Percentiles rank a stretch among this genome's conserved stretches.
These are phyloP conservation scores for Aspergillus udagawae DNA, from an alignment of 2,329 filamentous ascomycete species.

Conservation along the genomic window DNA sequence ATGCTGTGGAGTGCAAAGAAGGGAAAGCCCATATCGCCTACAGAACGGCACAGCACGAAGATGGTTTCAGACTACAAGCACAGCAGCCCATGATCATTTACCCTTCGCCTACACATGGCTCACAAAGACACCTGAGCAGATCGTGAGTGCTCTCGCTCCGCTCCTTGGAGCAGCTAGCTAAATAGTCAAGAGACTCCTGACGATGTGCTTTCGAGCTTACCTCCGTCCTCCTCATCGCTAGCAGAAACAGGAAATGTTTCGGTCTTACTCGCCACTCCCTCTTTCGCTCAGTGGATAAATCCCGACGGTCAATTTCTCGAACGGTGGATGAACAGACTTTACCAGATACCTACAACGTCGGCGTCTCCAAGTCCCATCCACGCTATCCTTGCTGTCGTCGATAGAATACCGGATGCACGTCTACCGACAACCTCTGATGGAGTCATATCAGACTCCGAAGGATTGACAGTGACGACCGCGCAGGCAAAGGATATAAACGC, in stretches of 20 bases:
- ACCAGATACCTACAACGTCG: conserved; percentile 9
- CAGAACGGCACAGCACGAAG: conserved; percentile 5
- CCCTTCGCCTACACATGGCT: conserved; percentile 32
- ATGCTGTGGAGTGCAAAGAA: conserved; percentile 5
- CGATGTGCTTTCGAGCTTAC: conserved; percentile 27
- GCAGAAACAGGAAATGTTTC: conserved; percentile 20
- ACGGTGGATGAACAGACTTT: conserved; percentile 26
- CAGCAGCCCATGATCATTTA: not conserved
- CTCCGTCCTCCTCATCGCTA: conserved; percentile 13
- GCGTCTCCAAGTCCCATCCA: conserved; percentile 15
- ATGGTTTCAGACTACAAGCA: conserved; percentile 15
- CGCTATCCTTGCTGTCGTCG: conserved; percentile 34
- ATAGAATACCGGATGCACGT: conserved; percentile 28
- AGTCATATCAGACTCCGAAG: conserved; percentile 26
- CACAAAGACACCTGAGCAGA: conserved; percentile 25
- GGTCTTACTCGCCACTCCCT: conserved; percentile 35
- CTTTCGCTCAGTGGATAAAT: conserved; percentile 36
- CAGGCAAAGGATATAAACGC: conserved; percentile 23
- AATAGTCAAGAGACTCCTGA: conserved; percentile 22
- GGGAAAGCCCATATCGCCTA: not conserved
- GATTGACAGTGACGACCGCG: conserved; percentile 32
- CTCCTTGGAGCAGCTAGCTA: conserved; percentile 1
- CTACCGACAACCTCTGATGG: not conserved
- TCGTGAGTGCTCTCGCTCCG: conserved; percentile 19
- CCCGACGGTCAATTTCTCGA: conserved; percentile 27